Base-by-base conservation (phyloP, 768 basidiomycete genomes). In the Phaeotremella skinneri region DNA sequence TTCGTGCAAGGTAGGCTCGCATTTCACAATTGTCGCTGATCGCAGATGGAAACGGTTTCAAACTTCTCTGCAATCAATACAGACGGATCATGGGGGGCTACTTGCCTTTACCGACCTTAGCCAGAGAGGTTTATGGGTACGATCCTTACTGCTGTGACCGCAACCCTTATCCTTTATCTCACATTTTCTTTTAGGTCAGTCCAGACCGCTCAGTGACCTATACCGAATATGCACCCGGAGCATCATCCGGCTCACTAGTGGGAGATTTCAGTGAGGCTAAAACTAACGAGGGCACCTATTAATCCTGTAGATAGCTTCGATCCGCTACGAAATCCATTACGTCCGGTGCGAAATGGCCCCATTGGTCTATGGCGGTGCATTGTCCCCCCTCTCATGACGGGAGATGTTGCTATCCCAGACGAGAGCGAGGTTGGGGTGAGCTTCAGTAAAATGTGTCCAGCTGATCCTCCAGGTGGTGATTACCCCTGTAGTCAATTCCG, bases 191-290 rank as follows among this genome's bases (percentile, higher is more conserved):
- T 7, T 45, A 45, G 43, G 13, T 45, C 9, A 20, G 21, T 21
- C 6, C 43, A 13, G 43, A 45, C 21, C 13, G 23, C 6, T 9
- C 43, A 13, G 23, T 52, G 17, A 52, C 51, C 3, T 52, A 32
- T 37, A 52, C 31, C 14, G 51, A 52, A 37, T 52, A 52, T 37
- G 51, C 51, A 4, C 51, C 51, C 6, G 34, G n/a, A 32, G 51
- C 51, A 6, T 6, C 5, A 4, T 11, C 29, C 11, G 14, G 31
- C 7, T 30, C 51, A 13, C 51, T 52, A n/a, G 51, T 52, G 5
- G 51, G 51, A 4, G 51, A 52, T 37, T 52, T 52, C 31, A 52
- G 51, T 52, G 31, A 5, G 51, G n/a, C n/a, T 34, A 23, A 23
- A 37, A 6, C 29, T n/a, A n/a, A n/a, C 51, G 20, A 6, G 7